A percentile compares a stretch with the other conserved stretches of the same genome.
These are phyloP conservation scores for Microstegium vimineum DNA, from an alignment of 176 grass and related monocot species.

Conservation along the genomic window DNA sequence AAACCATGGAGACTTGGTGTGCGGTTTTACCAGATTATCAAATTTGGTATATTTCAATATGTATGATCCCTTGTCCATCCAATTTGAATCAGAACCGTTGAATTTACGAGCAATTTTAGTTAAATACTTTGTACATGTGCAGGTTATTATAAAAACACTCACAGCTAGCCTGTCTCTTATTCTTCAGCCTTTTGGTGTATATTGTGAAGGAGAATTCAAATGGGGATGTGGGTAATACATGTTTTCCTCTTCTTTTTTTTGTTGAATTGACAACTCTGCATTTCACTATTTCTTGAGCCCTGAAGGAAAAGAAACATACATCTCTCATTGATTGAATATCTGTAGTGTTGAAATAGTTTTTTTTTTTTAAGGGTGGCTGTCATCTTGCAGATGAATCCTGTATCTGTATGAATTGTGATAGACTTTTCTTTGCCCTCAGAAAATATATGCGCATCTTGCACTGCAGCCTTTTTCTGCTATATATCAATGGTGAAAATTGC, in stretches of 20 bases:
- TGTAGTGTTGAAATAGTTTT: not conserved
- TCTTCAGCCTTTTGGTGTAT: conserved; percentile 66
- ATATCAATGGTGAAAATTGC: not conserved
- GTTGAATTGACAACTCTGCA: not conserved
- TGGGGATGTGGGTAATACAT: conserved; percentile 61
- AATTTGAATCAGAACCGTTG: conserved; percentile 6
- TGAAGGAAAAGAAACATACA: not conserved
- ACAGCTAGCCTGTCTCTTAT: conserved; percentile 65
- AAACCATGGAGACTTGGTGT: conserved; percentile 77
- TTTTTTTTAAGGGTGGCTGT: not conserved
- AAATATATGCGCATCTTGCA: not conserved
- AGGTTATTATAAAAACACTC: conserved; percentile 87
- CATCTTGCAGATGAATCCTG: not conserved
- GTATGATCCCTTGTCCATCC: conserved; percentile 41
- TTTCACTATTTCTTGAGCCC: not conserved
- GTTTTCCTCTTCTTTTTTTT: not conserved
- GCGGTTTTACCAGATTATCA: conserved; percentile 78
- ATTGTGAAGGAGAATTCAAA: conserved; percentile 76
- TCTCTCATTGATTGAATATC: not conserved
- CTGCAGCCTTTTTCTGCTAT: not conserved
- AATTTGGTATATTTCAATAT: conserved; percentile 91
- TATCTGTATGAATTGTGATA: not conserved
- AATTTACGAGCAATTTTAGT: not conserved
- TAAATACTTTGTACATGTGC: conserved; percentile 2
- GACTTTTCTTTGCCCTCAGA: not conserved